A percentile compares a stretch with the other conserved stretches of the same genome.
phyloP scores from a whole-genome alignment of 441 rosid genomes.

The Daphne laureola region DNA sequence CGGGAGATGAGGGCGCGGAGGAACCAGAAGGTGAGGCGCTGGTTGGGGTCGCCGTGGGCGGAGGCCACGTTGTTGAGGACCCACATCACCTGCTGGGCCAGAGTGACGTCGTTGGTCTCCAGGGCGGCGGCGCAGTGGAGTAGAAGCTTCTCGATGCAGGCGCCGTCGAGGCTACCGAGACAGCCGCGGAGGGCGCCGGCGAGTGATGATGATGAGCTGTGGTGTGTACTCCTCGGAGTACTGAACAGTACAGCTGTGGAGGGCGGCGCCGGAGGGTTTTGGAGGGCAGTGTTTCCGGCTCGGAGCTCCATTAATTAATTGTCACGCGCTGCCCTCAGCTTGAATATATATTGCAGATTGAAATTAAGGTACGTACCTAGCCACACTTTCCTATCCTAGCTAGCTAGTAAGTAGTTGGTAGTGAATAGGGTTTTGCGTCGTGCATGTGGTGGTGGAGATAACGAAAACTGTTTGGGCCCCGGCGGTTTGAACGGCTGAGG shows the following conservation, averaged over 20 bases:
- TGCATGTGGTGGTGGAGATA: constrained; percentile 17
- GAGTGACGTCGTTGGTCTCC: constrained; percentile 50
- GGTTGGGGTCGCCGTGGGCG: constrained; percentile 48
- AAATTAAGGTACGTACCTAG: too few species aligned
- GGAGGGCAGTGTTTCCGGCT: constrained; percentile 23
- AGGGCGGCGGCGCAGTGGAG: constrained; percentile 64
- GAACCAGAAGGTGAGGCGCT: constrained; percentile 53
- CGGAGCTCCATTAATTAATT: constrained; percentile 30
- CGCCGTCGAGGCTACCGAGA: constrained; percentile 57
- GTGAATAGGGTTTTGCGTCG: constrained; percentile 13
- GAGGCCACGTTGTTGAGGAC: constrained; percentile 72
- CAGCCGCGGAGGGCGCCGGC: constrained; percentile 52
- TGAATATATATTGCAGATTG: too few species aligned
- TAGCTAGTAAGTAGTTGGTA: too few species aligned
- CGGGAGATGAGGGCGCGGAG: constrained; percentile 48
- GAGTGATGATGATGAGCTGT: constrained; percentile 23
- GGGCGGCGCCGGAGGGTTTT: constrained; percentile 20
- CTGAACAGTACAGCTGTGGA: constrained; percentile 19
- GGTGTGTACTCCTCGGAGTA: constrained; percentile 14
- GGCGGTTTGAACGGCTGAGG: constrained; percentile 3
- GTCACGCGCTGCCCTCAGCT: too few species aligned
- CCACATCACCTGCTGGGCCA: constrained; percentile 80
- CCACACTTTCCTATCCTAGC: too few species aligned
- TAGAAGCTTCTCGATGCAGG: constrained; percentile 61
- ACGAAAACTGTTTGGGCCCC: not conserved